These are phyloP conservation scores for Aspergillus conjunctus DNA, from an alignment of 495 filamentous ascomycete species.

Conservation along the genomic window DNA sequence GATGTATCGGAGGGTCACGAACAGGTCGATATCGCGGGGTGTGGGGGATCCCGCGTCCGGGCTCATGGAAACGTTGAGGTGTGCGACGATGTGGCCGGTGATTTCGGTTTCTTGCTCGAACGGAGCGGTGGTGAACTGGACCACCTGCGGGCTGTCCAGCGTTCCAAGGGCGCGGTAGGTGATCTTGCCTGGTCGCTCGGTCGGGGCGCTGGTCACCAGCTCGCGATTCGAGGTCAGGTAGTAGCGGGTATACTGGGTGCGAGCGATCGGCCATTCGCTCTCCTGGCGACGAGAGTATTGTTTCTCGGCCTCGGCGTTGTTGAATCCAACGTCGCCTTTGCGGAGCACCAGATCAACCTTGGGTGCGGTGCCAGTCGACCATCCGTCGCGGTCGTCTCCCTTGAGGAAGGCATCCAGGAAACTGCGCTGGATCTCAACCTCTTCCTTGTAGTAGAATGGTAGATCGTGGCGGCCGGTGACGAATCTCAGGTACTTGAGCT, in stretches of 20 bases:
- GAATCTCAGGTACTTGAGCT: constrained; percentile 66
- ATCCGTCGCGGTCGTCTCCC: constrained; percentile 60
- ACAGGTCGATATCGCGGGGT: constrained; percentile 63
- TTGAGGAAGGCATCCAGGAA: constrained; percentile 72
- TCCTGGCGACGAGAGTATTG: constrained; percentile 54
- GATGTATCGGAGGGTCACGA: constrained; percentile 63
- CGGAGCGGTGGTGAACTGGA: constrained; percentile 56
- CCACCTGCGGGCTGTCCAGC: constrained; percentile 42
- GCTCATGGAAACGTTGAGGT: constrained; percentile 60
- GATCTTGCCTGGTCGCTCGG: constrained; percentile 34
- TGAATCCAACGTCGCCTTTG: constrained; percentile 64
- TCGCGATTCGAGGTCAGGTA: constrained; percentile 48
- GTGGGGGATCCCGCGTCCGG: constrained; percentile 33
- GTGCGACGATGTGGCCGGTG: constrained; percentile 65
- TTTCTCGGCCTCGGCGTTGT: constrained; percentile 59
- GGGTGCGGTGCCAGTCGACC: constrained; percentile 58
- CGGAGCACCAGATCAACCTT: constrained; percentile 60
- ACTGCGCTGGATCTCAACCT: constrained; percentile 63
- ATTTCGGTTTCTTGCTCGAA: constrained; percentile 64
- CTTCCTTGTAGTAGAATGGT: constrained; percentile 68
- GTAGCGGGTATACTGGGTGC: constrained; percentile 60
- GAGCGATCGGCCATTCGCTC: constrained; percentile 63
- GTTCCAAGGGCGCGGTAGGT: constrained; percentile 59
- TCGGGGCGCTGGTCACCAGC: constrained; percentile 28
- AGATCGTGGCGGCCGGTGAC: constrained; percentile 71